Evolutionary conservation across 1,284 basidiomycete genomes (phyloP).

Genomic region (Volvariella volvacea): DNA sequence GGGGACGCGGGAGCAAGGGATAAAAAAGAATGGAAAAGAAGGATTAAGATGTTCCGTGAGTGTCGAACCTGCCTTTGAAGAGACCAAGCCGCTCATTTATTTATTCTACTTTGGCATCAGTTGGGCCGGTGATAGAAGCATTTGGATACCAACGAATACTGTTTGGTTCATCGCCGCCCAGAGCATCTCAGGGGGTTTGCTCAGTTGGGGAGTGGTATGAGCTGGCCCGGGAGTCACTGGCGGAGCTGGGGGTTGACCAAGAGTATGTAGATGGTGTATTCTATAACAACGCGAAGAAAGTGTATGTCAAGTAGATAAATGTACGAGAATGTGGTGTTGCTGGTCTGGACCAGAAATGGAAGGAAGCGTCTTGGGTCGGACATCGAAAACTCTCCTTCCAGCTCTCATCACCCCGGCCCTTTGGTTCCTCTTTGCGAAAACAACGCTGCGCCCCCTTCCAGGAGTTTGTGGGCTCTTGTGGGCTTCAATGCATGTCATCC

Average conservation of each 20-base stretch:
- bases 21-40: constrained; percentile 69
- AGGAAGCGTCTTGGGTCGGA: too few relatives aligned
- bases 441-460: too few relatives aligned
- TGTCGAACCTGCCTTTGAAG: constrained; percentile 15
- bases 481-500: too few relatives aligned
- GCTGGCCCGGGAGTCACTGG: constrained; percentile 70
- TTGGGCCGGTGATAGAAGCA: constrained; percentile 69
- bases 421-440: too few relatives aligned
- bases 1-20: constrained; percentile 37
- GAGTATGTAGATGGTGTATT: constrained; percentile 74
- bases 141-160: constrained; percentile 57
- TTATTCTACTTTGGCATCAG: constrained; percentile 28
- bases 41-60: constrained; percentile 87
- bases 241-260: constrained; percentile 79
- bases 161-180: constrained; percentile 50
- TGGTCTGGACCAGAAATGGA: too few relatives aligned
- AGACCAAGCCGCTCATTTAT: background rate
- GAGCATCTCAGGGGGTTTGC: constrained; percentile 35
- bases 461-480: too few relatives aligned
- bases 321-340: background rate
- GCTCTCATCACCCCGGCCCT: too few relatives aligned
- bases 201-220: constrained; percentile 73
- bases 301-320: constrained; percentile 37
- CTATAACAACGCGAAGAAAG: constrained; percentile 52
- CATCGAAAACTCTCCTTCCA: too few relatives aligned